Base-by-base conservation (phyloP, 345 rosid genomes). In the Passiflora organensis region DNA sequence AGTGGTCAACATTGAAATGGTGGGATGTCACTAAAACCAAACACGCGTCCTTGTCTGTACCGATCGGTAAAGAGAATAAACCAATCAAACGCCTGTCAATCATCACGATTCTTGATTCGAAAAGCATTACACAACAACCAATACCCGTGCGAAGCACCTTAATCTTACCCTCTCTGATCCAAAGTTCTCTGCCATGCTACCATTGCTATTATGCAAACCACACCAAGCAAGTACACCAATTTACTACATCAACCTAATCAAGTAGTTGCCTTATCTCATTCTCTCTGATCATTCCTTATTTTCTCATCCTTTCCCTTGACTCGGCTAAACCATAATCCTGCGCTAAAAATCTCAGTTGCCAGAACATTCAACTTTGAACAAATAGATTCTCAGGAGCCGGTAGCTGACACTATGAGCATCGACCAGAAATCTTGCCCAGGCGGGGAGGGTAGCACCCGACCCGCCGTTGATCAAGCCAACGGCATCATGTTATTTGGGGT, bases 401-500 rank as follows among this genome's bases (percentile, higher is more conserved):
- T 39, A 82, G 85, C 67, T 82, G 85, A 18, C 86, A 77, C 76
- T 72, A 85, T 50, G 96, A 79, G 72, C 78, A 72, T 79, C 79
- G 87, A 89, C 58, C 89, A 84, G 63, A 79, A 76, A 77, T 76
- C 86, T 2, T 72, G 80, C 19, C 77, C 84, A 0, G 78, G 87
- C 55, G 72, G 52, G 6, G 80, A 73, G 53, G 55, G 43, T 25
- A 28, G 34, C 34, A 28, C 34, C 34, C 34, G 5, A 28, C 32
- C 34, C 15, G 53, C 21, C 55, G 51, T 66, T 60, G 13, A 48
- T 2, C 19, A 15, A 1, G 66, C 59, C 0, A 61, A 20, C 79
- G 83, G 77, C 2, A 76, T 79, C 76, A 81, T 80, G 94, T 69
- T 86, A 13, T 86, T 86, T 50, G 95, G 95, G 15, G 95, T 86